Evolutionary conservation across 1,139 yeast species (phyloP).

Genomic region (Kurtzmaniella quercitrusa): DNA sequence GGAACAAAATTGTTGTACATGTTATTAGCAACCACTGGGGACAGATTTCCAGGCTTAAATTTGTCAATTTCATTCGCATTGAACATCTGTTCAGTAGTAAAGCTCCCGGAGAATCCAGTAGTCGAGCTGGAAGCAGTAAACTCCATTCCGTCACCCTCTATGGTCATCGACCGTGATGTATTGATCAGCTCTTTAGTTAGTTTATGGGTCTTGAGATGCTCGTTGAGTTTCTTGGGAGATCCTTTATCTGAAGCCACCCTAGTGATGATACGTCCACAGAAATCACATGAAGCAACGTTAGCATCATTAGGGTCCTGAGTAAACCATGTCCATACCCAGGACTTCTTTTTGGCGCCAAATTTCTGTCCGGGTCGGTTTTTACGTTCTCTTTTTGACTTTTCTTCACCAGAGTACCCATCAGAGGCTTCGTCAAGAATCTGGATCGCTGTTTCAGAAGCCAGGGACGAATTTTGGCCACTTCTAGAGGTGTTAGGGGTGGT

Average conservation of each 20-base stretch:
- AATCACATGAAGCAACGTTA: slow-evolving; percentile 52
- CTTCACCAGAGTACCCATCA: neutral
- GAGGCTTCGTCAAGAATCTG: neutral
- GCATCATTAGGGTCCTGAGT: slow-evolving; percentile 45
- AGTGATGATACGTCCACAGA: slow-evolving; percentile 45
- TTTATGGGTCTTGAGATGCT: slow-evolving; percentile 55
- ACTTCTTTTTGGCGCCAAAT: slow-evolving; percentile 55
- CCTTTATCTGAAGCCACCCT: slow-evolving; percentile 53
- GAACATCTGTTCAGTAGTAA: neutral
- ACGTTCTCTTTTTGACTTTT: slow-evolving; percentile 19
- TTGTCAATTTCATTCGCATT: neutral
- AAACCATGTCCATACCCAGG: slow-evolving; percentile 65
- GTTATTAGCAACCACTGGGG: neutral
- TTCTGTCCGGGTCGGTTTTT: slow-evolving; percentile 47
- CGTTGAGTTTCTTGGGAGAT: slow-evolving; percentile 54
- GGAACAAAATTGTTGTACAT: neutral
- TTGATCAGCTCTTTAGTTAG: slow-evolving; percentile 36
- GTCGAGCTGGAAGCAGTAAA: slow-evolving; percentile 28
- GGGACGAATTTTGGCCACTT: neutral
- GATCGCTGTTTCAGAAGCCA: neutral
- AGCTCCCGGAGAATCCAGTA: slow-evolving; percentile 7
- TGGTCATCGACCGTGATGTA: slow-evolving; percentile 29
- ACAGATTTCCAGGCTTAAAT: neutral
- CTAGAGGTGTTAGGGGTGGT: slow-evolving; percentile 5
- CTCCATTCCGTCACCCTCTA: slow-evolving; percentile 37